A percentile compares a stretch with the other conserved stretches of the same genome.
Conservation (phyloP, 2,329 filamentous ascomycete genomes). For the Nigrospora oryzae region DNA sequence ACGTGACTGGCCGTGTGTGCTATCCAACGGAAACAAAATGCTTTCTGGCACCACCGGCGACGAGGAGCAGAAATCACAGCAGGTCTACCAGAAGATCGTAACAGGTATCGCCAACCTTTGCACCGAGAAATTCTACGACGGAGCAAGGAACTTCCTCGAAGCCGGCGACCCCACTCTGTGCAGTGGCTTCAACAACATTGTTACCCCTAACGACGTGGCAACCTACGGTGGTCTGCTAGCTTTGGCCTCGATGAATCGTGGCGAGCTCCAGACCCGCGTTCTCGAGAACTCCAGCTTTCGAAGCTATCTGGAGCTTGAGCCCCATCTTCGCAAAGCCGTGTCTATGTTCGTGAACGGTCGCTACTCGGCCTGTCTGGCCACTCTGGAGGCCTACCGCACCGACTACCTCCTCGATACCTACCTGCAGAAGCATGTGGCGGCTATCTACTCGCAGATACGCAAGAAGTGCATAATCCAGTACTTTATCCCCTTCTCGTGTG, state of each 20-base stretch:
- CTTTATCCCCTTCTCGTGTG: conserved; percentile 80
- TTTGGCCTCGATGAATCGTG: conserved; percentile 79
- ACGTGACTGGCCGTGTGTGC: conserved; percentile 65
- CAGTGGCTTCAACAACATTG: conserved; percentile 58
- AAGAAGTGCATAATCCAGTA: conserved; percentile 92
- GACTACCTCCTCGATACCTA: conserved; percentile 92
- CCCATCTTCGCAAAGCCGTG: conserved; percentile 87
- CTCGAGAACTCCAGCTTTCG: conserved; percentile 78
- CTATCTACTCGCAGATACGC: conserved; percentile 67
- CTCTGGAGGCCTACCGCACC: conserved; percentile 69
- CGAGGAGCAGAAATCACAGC: conserved; percentile 37
- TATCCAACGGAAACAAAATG: conserved; percentile 56
- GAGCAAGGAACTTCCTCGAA: conserved; percentile 63
- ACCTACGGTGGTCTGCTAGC: conserved; percentile 87
- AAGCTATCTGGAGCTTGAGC: conserved; percentile 82
- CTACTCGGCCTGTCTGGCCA: conserved; percentile 76
- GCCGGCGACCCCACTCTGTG: conserved; percentile 43
- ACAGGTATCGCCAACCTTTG: conserved; percentile 41
- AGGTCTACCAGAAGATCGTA: conserved; percentile 44
- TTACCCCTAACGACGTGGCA: conserved; percentile 81
- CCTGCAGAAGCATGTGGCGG: conserved; percentile 63
- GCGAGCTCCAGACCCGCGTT: conserved; percentile 64
- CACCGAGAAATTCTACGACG: conserved; percentile 43
- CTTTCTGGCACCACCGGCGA: conserved; percentile 32
- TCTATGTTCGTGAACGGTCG: conserved; percentile 83